phyloP scores from a whole-genome alignment of 805 yeast genomes.

The Candida peoriensis region DNA sequence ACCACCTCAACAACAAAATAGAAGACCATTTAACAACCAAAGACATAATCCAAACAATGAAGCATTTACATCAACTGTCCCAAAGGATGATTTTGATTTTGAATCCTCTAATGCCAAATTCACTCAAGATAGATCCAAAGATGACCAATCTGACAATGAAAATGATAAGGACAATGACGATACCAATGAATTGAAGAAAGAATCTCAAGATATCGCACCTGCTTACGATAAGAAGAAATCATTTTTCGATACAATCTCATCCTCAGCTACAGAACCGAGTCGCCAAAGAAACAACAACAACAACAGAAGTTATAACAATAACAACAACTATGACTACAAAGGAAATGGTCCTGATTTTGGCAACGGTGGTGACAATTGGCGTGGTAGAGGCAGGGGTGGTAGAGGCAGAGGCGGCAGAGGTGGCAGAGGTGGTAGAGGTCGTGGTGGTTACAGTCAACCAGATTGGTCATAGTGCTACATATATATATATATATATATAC shows the following conservation, averaged over 20 bases:
- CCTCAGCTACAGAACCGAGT: slow-evolving; percentile 41
- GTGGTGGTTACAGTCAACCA: background rate
- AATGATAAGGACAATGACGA: slow-evolving; percentile 8
- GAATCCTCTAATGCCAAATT: slow-evolving; percentile 70
- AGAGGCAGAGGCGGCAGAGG: slow-evolving; percentile 7
- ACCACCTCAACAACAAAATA: slow-evolving; percentile 5
- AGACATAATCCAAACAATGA: slow-evolving; percentile 2
- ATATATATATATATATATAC: too few relatives aligned
- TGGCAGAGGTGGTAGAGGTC: slow-evolving; percentile 3
- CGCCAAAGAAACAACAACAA: slow-evolving; percentile 23
- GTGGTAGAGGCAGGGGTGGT: slow-evolving; percentile 16
- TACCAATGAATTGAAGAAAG: slow-evolving; percentile 7
- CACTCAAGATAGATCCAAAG: slow-evolving; percentile 33
- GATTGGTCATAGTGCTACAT: too few relatives aligned
- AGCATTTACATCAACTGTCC: slow-evolving; percentile 31
- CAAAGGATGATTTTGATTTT: slow-evolving; percentile 69
- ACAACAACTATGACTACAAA: slow-evolving; percentile 13
- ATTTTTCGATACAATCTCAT: slow-evolving; percentile 82
- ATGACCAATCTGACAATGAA: slow-evolving; percentile 7
- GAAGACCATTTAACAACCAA: slow-evolving; percentile 3
- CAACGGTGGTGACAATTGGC: slow-evolving; percentile 1
- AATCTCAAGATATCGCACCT: slow-evolving; percentile 13
- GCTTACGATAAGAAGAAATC: slow-evolving; percentile 78
- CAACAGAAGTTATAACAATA: slow-evolving; percentile 18
- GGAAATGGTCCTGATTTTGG: slow-evolving; percentile 2